A percentile compares a stretch with the other conserved stretches of the same genome.
phyloP scores from a whole-genome alignment of 306 rosid species.

The Vigna angularis region DNA sequence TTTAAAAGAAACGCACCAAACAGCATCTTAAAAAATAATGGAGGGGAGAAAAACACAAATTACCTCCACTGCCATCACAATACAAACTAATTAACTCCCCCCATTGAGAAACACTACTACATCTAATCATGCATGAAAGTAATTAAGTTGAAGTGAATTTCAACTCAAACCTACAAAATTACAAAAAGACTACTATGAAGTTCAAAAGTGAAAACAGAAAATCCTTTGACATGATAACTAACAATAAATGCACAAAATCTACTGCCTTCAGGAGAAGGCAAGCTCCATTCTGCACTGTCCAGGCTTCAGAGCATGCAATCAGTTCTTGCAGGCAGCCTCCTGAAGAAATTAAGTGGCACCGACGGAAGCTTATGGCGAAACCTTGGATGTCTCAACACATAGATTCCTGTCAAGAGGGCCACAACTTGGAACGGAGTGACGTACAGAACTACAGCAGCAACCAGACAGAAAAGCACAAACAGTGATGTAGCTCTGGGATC shows the following conservation, averaged over 20 bases:
- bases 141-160: slow-evolving; percentile 51
- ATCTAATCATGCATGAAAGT: slow-evolving; percentile 46
- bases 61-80: slow-evolving; percentile 18
- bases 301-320: slow-evolving; percentile 87
- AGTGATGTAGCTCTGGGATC: slow-evolving; percentile 93
- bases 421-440: slow-evolving; percentile 95
- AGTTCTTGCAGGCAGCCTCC: slow-evolving; percentile 96
- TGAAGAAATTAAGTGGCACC: slow-evolving; percentile 90
- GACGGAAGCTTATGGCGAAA: slow-evolving; percentile 98
- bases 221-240: slow-evolving; percentile 48
- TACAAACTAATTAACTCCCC: slow-evolving; percentile 32
- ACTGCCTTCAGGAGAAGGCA: slow-evolving; percentile 38
- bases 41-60: not conserved
- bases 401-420: slow-evolving; percentile 82
- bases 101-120: slow-evolving; percentile 39
- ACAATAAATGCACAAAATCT: slow-evolving; percentile 50
- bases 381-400: slow-evolving; percentile 92
- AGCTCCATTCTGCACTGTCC: slow-evolving; percentile 44
- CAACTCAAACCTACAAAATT: slow-evolving; percentile 70
- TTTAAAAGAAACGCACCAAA: slow-evolving; percentile 1
- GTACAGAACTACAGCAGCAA: slow-evolving; percentile 82
- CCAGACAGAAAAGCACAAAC: slow-evolving; percentile 88
- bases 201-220: slow-evolving; percentile 41
- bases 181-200: slow-evolving; percentile 50
- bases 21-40: slow-evolving; percentile 20